phyloP scores from a whole-genome alignment of 108 stramenopile species.

The Schizochytrium sp. region DNA sequence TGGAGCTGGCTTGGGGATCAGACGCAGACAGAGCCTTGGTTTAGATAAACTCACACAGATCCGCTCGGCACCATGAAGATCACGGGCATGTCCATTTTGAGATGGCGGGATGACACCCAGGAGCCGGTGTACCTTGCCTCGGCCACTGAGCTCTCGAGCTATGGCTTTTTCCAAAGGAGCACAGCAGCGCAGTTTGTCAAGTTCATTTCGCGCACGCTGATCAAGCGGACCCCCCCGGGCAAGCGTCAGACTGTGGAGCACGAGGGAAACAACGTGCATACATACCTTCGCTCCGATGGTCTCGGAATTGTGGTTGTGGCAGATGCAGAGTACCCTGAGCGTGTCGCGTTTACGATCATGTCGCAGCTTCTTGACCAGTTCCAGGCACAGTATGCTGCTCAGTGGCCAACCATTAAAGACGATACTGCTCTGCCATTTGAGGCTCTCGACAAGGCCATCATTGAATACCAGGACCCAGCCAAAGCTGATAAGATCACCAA shows the following conservation, averaged over 20 bases:
- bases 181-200: constrained; percentile 88
- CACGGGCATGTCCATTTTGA: constrained; percentile 83
- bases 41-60: background rate
- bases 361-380: constrained; percentile 96
- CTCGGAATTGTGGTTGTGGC: constrained; percentile 91
- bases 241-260: constrained; percentile 97
- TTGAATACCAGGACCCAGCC: constrained; percentile 84
- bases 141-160: constrained; percentile 84
- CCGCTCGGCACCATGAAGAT: constrained; percentile 78
- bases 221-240: constrained; percentile 94
- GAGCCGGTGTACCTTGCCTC: constrained; percentile 83
- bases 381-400: constrained; percentile 71
- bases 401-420: constrained; percentile 68
- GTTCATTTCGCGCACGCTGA: constrained; percentile 96
- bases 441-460: constrained; percentile 72
- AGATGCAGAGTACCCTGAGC: constrained; percentile 96
- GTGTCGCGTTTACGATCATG: constrained; percentile 96
- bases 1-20: too few relatives aligned
- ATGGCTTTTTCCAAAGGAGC: constrained; percentile 85
- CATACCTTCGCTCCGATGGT: constrained; percentile 94
- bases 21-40: too few relatives aligned
- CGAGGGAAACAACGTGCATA: constrained; percentile 96
- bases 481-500: constrained; percentile 97
- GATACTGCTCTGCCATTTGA: constrained; percentile 72
- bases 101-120: constrained; percentile 76